These are phyloP conservation scores for Fusarium liriodendri DNA, from an alignment of 2,329 filamentous ascomycete genomes.

Conservation along the genomic window DNA sequence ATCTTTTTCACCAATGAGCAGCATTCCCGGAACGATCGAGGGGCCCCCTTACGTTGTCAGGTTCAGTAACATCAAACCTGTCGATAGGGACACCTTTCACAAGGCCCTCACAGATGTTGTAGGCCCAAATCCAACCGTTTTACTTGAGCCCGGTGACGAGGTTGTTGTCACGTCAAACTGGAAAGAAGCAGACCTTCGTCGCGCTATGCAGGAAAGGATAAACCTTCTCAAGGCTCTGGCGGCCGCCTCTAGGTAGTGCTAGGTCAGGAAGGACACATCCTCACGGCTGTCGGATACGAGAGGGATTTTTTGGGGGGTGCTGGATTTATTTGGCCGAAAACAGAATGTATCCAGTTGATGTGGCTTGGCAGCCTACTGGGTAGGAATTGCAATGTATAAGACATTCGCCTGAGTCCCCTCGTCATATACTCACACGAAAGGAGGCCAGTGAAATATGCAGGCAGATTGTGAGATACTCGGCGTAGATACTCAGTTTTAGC, in stretches of 20 bases:
- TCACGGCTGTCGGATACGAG: not conserved
- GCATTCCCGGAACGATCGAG: not conserved
- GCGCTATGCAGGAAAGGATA: not conserved
- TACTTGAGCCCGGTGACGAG: not conserved
- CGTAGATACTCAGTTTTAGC: not conserved
- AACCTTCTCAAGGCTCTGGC: not conserved
- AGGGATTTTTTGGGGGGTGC: not conserved
- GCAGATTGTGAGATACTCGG: not conserved
- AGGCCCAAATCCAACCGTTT: not conserved
- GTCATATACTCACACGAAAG: not conserved
- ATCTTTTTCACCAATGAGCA: not conserved
- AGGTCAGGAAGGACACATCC: not conserved
- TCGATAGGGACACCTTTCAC: not conserved
- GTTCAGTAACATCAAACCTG: not conserved
- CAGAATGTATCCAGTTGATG: not conserved
- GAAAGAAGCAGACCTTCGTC: not conserved
- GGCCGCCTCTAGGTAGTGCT: not conserved
- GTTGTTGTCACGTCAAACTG: not conserved
- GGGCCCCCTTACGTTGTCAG: not conserved
- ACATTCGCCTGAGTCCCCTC: not conserved
- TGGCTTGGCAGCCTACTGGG: not conserved
- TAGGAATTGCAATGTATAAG: not conserved
- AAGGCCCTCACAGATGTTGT: not conserved
- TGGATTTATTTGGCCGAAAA: not conserved
- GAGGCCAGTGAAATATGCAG: not conserved